Conservation (phyloP, 1,284 basidiomycete genomes). For the Gastroboletus turbinatus region DNA sequence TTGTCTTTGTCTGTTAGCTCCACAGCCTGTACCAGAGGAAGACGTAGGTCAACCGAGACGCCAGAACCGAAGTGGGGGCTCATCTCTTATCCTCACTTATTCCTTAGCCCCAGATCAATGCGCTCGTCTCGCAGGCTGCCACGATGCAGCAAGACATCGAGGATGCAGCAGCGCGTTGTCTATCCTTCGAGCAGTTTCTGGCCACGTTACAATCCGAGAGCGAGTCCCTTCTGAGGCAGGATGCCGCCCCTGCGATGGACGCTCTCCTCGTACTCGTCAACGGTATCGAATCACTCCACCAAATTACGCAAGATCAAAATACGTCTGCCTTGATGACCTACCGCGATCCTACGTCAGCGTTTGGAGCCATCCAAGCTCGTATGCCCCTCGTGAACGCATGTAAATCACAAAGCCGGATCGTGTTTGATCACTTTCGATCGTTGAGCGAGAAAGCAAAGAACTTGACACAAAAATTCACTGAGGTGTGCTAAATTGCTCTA, state of each 20-base stretch:
- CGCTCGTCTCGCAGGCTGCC: background rate
- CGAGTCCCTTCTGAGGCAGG: background rate
- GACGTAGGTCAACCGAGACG: background rate
- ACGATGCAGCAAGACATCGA: constrained; percentile 14
- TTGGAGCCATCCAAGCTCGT: background rate
- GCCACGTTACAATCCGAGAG: background rate
- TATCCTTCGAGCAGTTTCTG: constrained; percentile 2
- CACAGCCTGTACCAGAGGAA: background rate
- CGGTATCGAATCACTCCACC: constrained; percentile 11
- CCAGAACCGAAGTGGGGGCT: background rate
- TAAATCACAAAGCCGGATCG: constrained; percentile 11
- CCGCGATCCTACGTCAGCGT: background rate
- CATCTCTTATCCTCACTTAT: background rate
- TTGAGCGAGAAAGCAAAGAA: constrained; percentile 10
- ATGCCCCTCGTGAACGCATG: constrained; percentile 7
- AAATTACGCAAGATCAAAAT: background rate
- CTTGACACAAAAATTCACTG: constrained; percentile 7
- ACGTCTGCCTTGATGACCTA: background rate
- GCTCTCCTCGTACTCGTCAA: constrained; percentile 11
- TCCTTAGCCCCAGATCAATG: constrained; percentile 4
- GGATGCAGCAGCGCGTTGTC: background rate
- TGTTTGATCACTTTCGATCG: constrained; percentile 4
- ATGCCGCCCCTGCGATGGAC: constrained; percentile 12
- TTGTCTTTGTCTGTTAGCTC: background rate
- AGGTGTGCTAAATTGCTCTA: constrained; percentile 1